Evolutionary conservation across 2,329 filamentous ascomycete species (phyloP).

Genomic region (Fusarium denticulatum): DNA sequence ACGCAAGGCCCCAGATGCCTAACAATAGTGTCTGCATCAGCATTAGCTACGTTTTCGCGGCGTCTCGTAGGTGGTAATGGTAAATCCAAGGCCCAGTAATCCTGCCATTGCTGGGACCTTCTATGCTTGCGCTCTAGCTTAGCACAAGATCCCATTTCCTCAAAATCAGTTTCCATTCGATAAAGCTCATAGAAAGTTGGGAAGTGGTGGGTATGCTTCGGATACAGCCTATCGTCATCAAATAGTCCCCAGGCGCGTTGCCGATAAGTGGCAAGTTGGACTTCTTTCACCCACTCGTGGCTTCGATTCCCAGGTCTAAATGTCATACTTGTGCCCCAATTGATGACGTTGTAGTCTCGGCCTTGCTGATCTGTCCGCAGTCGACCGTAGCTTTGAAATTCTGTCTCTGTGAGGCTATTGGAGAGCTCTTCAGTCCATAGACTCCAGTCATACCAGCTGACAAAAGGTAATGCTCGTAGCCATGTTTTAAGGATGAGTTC

Average conservation of each 20-base stretch:
- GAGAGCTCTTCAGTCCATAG: not conserved
- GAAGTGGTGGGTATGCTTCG: not conserved
- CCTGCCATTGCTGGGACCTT: not conserved
- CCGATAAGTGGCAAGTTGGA: not conserved
- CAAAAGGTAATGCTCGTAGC: not conserved
- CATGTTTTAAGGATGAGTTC: not conserved
- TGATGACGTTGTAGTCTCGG: not conserved
- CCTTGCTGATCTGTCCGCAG: not conserved
- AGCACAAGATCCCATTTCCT: not conserved
- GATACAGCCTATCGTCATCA: not conserved
- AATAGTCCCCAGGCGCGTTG: not conserved
- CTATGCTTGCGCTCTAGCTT: not conserved
- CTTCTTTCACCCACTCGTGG: not conserved
- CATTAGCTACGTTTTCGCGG: not conserved
- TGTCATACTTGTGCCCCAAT: not conserved
- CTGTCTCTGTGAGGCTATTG: not conserved
- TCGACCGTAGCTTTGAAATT: not conserved
- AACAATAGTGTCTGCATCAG: not conserved
- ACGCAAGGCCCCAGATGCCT: not conserved
- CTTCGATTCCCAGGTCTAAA: not conserved
- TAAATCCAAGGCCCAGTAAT: not conserved
- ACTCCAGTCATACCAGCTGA: too few relatives aligned
- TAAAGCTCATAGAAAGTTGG: not conserved
- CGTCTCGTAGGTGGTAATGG: not conserved
- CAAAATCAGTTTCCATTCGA: not conserved